Evolutionary conservation across 78 protist genomes (phyloP).

Genomic region (Chrysochromulina parva): DNA sequence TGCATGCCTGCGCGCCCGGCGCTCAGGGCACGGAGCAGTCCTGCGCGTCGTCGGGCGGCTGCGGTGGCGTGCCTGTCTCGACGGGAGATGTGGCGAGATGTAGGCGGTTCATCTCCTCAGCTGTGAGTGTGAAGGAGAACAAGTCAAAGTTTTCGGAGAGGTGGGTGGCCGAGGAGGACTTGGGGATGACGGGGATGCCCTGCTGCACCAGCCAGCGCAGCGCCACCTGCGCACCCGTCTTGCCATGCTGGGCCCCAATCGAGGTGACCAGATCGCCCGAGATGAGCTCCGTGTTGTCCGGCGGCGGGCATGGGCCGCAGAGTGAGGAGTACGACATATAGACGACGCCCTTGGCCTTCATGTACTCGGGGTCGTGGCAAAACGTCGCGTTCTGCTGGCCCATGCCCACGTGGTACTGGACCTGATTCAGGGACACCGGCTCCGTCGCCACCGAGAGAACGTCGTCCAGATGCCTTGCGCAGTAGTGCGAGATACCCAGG

Average conservation of each 20-base stretch:
- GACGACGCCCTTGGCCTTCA: not conserved
- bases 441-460: not conserved
- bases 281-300: not conserved
- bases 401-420: constrained; percentile 1
- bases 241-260: not conserved
- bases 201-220: not conserved
- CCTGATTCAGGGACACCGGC: not conserved
- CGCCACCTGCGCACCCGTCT: not conserved
- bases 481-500: not conserved
- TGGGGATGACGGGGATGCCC: not conserved
- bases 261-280: not conserved
- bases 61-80: too few species aligned
- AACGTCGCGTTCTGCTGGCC: too few species aligned
- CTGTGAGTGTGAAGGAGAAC: not conserved
- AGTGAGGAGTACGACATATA: not conserved
- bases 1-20: too few species aligned
- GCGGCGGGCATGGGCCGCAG: not conserved
- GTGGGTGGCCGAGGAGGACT: not conserved
- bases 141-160: not conserved
- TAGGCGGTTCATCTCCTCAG: too few species aligned
- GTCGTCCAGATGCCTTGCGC: not conserved
- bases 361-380: not conserved
- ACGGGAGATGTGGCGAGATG: too few species aligned
- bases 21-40: too few species aligned
- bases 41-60: too few species aligned